These are phyloP conservation scores for Thuja plicata DNA, from an alignment of 83 land plant species.

Conservation along the genomic window DNA sequence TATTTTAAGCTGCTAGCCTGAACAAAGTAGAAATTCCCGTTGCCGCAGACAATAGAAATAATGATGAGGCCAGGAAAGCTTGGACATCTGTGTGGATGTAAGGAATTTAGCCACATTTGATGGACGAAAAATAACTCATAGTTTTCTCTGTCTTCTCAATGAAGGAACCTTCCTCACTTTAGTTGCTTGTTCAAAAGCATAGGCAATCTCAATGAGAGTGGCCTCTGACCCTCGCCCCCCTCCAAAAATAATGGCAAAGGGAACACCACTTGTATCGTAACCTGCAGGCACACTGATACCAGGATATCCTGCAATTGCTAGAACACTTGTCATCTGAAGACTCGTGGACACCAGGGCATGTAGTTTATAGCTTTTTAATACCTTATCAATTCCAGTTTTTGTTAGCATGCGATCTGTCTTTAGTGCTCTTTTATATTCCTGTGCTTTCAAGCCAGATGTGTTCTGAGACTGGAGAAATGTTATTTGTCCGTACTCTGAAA, in stretches of 20 bases:
- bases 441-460: conserved; percentile 18
- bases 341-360: conserved; percentile 49
- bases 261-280: conserved; percentile 15
- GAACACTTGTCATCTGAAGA: conserved; percentile 1
- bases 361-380: conserved; percentile 19
- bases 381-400: too few relatives aligned
- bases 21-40: too few relatives aligned
- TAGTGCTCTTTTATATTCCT: too few relatives aligned
- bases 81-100: not conserved
- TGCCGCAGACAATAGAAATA: not conserved
- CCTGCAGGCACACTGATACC: conserved; percentile 52
- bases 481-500: conserved; percentile 43
- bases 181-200: too few relatives aligned
- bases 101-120: not conserved
- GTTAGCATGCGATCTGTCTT: too few relatives aligned
- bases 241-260: conserved; percentile 57
- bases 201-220: too few relatives aligned
- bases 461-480: conserved; percentile 32
- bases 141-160: not conserved
- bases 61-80: not conserved
- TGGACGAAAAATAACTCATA: not conserved
- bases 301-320: conserved; percentile 44
- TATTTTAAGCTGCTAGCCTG: too few relatives aligned
- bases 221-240: conserved; percentile 20
- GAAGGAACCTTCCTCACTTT: conserved; percentile 62